Evolutionary conservation across 2,329 filamentous ascomycete species (phyloP).

Genomic region (Cryphonectria carpinicola): DNA sequence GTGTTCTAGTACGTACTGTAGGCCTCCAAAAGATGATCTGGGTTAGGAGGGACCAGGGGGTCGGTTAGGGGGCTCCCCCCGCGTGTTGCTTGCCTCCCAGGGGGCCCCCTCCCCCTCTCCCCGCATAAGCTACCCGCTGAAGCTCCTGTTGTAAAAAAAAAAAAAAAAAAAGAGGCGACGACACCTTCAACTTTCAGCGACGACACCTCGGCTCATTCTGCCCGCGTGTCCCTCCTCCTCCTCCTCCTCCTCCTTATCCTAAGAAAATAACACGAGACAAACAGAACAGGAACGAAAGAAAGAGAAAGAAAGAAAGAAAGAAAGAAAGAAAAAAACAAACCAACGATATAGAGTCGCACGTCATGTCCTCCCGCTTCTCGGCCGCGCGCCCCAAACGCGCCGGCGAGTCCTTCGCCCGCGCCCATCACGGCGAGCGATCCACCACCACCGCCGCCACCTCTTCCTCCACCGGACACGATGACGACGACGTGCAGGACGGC

Average conservation of each 20-base stretch:
- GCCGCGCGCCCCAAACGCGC: slow-evolving; percentile 81
- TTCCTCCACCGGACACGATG: slow-evolving; percentile 14
- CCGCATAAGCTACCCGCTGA: slow-evolving; percentile 12
- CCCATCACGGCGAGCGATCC: slow-evolving; percentile 64
- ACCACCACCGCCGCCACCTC: slow-evolving; percentile 37
- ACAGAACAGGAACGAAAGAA: neutral
- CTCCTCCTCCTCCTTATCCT: neutral
- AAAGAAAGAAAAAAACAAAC: neutral
- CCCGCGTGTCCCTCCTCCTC: neutral
- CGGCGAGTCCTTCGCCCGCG: slow-evolving; percentile 78
- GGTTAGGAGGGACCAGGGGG: neutral
- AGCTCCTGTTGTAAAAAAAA: slow-evolving; percentile 1
- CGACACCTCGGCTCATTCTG: neutral
- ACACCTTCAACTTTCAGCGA: neutral
- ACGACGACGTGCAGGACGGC: slow-evolving; percentile 13
- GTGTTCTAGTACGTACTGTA: neutral
- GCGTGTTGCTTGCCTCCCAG: neutral
- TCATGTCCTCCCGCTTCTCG: slow-evolving; percentile 61
- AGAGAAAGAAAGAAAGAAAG: no score
- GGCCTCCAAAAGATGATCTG: neutral
- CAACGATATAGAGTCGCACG: slow-evolving; percentile 6
- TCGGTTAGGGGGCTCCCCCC: neutral
- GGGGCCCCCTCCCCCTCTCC: neutral
- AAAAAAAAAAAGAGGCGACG: neutral
- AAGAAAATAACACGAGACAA: neutral